These are phyloP conservation scores for Xylaria sp. DNA, from an alignment of 2,329 filamentous ascomycete species.

Conservation along the genomic window DNA sequence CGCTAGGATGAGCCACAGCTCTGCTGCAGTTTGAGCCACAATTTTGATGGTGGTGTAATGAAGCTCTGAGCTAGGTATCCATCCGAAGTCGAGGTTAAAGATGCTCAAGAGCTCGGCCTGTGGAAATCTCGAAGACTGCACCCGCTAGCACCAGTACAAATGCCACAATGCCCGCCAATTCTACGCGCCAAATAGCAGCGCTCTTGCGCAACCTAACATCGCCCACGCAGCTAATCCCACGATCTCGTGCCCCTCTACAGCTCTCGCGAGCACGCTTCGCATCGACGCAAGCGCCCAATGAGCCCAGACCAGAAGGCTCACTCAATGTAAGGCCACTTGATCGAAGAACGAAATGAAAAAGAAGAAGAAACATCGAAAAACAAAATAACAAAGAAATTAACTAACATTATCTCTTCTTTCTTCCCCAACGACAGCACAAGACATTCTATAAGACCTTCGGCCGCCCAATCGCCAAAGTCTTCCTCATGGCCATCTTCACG, in stretches of 20 bases:
- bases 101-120: neutral
- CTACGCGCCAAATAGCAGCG: constrained; percentile 18
- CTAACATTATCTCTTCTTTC: constrained; percentile 10
- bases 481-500: constrained; percentile 78
- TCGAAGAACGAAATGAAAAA: neutral
- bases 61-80: neutral
- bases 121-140: neutral
- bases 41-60: neutral
- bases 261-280: constrained; percentile 38
- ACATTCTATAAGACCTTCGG: constrained; percentile 81
- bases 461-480: constrained; percentile 77
- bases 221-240: constrained; percentile 11
- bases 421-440: constrained; percentile 54
- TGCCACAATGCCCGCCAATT: constrained; percentile 25
- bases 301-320: constrained; percentile 28
- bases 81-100: neutral
- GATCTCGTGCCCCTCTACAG: constrained; percentile 22
- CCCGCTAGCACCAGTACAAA: neutral
- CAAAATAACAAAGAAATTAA: neutral
- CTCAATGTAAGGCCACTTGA: constrained; percentile 35
- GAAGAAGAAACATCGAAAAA: neutral
- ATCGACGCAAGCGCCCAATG: constrained; percentile 33
- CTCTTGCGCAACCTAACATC: constrained; percentile 34
- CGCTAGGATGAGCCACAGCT: constrained; percentile 22
- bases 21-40: constrained; percentile 2